Percentiles rank a stretch among this genome's conserved stretches.
phyloP scores from a whole-genome alignment of 2,329 filamentous ascomycete species.

The Aphanocladium album region DNA sequence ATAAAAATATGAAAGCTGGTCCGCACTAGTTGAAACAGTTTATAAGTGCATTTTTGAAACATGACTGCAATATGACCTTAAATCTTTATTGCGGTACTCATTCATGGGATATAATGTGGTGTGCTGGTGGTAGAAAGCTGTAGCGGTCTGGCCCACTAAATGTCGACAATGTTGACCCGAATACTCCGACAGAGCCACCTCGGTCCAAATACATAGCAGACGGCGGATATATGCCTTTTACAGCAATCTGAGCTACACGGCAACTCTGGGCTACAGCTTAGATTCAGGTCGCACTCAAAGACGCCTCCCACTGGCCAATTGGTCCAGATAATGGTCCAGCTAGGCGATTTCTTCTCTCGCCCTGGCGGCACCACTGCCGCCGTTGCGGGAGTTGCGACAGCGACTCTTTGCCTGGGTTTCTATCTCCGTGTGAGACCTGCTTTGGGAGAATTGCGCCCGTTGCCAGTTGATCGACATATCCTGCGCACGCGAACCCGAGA shows the following conservation, averaged over 20 bases:
- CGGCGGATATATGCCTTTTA: neutral
- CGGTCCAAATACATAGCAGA: neutral
- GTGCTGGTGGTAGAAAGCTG: neutral
- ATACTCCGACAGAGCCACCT: neutral
- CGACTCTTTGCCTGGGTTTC: neutral
- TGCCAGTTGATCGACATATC: conserved; percentile 1
- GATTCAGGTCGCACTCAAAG: neutral
- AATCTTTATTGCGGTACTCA: too few species aligned
- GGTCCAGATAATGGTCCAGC: neutral
- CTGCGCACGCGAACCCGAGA: conserved; percentile 7
- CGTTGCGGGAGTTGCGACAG: neutral
- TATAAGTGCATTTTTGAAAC: too few species aligned
- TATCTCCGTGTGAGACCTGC: conserved; percentile 29
- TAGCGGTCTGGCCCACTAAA: neutral
- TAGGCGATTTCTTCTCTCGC: neutral
- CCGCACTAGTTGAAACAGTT: too few species aligned
- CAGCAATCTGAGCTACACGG: neutral
- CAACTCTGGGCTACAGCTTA: neutral
- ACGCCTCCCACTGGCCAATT: neutral
- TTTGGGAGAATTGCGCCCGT: conserved; percentile 8
- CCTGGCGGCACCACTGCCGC: neutral
- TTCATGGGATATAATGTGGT: neutral
- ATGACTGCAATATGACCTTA: too few species aligned
- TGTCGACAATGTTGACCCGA: neutral
- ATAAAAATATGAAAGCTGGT: too few species aligned